A percentile compares a stretch with the other conserved stretches of the same genome.
phyloP scores from a whole-genome alignment of 345 rosid species.

The Murraya paniculata region DNA sequence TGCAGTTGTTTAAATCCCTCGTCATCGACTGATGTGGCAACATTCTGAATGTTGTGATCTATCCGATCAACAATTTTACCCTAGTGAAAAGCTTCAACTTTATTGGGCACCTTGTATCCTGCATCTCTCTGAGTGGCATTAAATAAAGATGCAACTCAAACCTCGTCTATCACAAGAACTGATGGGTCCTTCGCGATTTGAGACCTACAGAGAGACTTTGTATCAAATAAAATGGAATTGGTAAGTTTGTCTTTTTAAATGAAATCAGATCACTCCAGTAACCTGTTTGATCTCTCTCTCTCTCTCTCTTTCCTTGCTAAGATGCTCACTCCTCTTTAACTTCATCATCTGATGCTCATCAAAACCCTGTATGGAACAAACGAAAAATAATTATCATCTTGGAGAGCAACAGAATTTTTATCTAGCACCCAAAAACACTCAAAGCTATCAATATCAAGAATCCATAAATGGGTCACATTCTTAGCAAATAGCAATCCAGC shows the following conservation, averaged over 20 bases:
- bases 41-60: slow-evolving; percentile 88
- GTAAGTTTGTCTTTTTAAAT: neutral
- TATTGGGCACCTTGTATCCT: neutral
- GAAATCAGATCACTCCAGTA: slow-evolving; percentile 15
- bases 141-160: slow-evolving; percentile 18
- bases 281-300: slow-evolving; percentile 96
- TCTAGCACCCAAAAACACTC: neutral
- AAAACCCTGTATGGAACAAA: slow-evolving; percentile 27
- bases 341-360: slow-evolving; percentile 76
- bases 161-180: slow-evolving; percentile 94
- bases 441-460: neutral
- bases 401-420: neutral
- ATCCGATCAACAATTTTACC: slow-evolving; percentile 95
- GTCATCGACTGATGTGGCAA: slow-evolving; percentile 77
- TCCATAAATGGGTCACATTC: neutral
- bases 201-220: slow-evolving; percentile 50
- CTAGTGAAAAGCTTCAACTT: slow-evolving; percentile 35
- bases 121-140: neutral
- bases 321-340: slow-evolving; percentile 71
- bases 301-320: slow-evolving; percentile 80
- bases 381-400: neutral
- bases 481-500: slow-evolving; percentile 1
- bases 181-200: slow-evolving; percentile 97
- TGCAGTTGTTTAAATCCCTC: slow-evolving; percentile 88
- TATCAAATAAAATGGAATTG: neutral